phyloP scores from a whole-genome alignment of 2,329 filamentous ascomycete species.

The Cylindrodendrum hubeiense region DNA sequence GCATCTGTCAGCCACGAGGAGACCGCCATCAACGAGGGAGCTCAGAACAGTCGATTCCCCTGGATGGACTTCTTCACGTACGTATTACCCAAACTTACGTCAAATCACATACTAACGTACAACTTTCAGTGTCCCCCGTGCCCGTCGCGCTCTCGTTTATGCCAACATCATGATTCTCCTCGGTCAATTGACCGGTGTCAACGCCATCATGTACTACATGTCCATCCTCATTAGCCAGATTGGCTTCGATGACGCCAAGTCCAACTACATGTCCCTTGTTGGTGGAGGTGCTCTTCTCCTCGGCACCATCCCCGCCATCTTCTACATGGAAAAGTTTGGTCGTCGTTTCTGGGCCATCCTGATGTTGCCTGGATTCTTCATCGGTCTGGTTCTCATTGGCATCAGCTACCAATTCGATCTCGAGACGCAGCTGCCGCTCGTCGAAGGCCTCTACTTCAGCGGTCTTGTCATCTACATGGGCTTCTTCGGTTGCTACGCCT shows the following conservation, averaged over 20 bases:
- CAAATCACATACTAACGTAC: neutral
- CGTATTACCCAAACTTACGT: slow-evolving; percentile 3
- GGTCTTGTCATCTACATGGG: slow-evolving; percentile 77
- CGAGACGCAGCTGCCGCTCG: slow-evolving; percentile 57
- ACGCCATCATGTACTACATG: slow-evolving; percentile 82
- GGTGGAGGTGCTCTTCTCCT: slow-evolving; percentile 76
- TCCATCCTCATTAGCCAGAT: slow-evolving; percentile 74
- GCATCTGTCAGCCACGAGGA: slow-evolving; percentile 70
- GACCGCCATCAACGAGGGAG: slow-evolving; percentile 62
- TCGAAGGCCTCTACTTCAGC: slow-evolving; percentile 73
- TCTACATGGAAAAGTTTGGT: slow-evolving; percentile 79
- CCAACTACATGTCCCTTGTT: slow-evolving; percentile 82
- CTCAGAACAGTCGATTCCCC: slow-evolving; percentile 68
- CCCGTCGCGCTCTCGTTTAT: slow-evolving; percentile 74
- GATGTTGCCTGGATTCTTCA: slow-evolving; percentile 79
- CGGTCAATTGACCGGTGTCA: slow-evolving; percentile 78
- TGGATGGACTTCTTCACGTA: slow-evolving; percentile 81
- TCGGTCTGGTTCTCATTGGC: slow-evolving; percentile 76
- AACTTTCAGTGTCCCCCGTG: slow-evolving; percentile 64
- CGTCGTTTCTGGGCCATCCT: slow-evolving; percentile 81
- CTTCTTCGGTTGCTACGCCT: slow-evolving; percentile 76
- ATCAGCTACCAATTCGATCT: slow-evolving; percentile 69
- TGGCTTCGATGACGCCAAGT: slow-evolving; percentile 71
- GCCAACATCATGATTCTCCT: slow-evolving; percentile 78
- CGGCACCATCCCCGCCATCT: slow-evolving; percentile 75